These are phyloP conservation scores for Boletus bicolor DNA, from an alignment of 768 basidiomycete species.

Conservation along the genomic window DNA sequence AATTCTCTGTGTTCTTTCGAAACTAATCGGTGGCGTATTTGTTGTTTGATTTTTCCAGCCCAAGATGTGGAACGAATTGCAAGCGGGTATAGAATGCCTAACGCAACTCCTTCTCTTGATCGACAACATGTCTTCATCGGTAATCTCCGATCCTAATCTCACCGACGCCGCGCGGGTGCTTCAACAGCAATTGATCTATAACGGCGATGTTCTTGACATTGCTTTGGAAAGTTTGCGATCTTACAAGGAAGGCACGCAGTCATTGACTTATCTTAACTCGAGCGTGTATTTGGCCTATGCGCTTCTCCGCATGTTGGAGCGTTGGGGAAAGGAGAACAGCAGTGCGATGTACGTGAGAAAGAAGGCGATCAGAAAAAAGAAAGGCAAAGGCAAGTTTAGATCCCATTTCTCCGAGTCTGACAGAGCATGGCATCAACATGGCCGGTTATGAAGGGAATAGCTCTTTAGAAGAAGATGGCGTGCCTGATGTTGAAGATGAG, in stretches of 20 bases:
- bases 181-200: constrained; percentile 91
- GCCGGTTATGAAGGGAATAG: constrained; percentile 32
- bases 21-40: constrained; percentile 11
- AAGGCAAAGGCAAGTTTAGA: constrained; percentile 44
- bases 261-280: constrained; percentile 79
- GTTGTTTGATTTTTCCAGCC: constrained; percentile 49
- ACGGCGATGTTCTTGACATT: constrained; percentile 90
- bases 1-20: not conserved
- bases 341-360: constrained; percentile 71
- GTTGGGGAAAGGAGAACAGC: constrained; percentile 70
- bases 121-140: constrained; percentile 69
- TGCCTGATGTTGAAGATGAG: constrained; percentile 67
- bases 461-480: constrained; percentile 53
- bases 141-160: constrained; percentile 40
- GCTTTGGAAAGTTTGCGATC: constrained; percentile 70
- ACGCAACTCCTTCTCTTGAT: constrained; percentile 89
- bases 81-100: constrained; percentile 91
- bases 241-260: constrained; percentile 80
- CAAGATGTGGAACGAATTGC: constrained; percentile 90
- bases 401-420: constrained; percentile 20
- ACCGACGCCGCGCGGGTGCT: constrained; percentile 76
- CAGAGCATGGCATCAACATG: constrained; percentile 10
- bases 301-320: constrained; percentile 86
- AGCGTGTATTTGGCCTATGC: constrained; percentile 82
- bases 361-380: constrained; percentile 51